Percentiles rank a stretch among this genome's conserved stretches.
Conservation (phyloP, 306 rosid genomes). For the Clitoria ternatea region DNA sequence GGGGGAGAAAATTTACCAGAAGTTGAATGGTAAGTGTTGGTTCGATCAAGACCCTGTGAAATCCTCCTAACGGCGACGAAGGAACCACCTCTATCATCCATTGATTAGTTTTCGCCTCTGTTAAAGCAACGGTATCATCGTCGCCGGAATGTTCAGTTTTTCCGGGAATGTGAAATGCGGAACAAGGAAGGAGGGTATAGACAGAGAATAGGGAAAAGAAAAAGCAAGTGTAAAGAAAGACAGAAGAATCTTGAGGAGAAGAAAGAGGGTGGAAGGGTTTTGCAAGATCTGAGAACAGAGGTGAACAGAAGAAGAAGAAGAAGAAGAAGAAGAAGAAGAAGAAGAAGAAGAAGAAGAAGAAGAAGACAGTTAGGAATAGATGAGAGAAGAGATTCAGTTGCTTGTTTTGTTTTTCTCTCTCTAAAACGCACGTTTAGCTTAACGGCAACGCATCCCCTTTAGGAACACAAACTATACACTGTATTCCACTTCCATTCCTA, state of each 20-base stretch:
- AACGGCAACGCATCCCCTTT: neutral
- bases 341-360: neutral
- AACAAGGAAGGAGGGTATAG: neutral
- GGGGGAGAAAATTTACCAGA: slow-evolving; percentile 50
- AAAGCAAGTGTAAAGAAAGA: slow-evolving; percentile 22
- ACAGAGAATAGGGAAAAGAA: neutral
- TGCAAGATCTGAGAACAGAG: slow-evolving; percentile 56
- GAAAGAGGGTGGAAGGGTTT: slow-evolving; percentile 11
- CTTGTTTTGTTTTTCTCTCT: neutral
- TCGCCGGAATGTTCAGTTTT: neutral
- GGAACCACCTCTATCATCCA: slow-evolving; percentile 96
- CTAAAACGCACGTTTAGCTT: neutral
- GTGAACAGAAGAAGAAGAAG: slow-evolving; percentile 13
- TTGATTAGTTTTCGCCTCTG: slow-evolving; percentile 1
- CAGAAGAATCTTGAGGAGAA: slow-evolving; percentile 31
- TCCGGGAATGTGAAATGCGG: neutral
- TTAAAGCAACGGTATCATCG: neutral
- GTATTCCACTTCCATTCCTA: neutral
- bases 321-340: no score
- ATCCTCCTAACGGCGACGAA: slow-evolving; percentile 96
- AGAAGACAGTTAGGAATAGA: neutral
- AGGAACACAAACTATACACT: neutral
- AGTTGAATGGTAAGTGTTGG: slow-evolving; percentile 75
- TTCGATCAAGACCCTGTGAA: slow-evolving; percentile 88
- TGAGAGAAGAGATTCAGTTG: neutral